These are phyloP conservation scores for Kwoniella sp. DNA, from an alignment of 768 basidiomycete genomes.

Conservation along the genomic window DNA sequence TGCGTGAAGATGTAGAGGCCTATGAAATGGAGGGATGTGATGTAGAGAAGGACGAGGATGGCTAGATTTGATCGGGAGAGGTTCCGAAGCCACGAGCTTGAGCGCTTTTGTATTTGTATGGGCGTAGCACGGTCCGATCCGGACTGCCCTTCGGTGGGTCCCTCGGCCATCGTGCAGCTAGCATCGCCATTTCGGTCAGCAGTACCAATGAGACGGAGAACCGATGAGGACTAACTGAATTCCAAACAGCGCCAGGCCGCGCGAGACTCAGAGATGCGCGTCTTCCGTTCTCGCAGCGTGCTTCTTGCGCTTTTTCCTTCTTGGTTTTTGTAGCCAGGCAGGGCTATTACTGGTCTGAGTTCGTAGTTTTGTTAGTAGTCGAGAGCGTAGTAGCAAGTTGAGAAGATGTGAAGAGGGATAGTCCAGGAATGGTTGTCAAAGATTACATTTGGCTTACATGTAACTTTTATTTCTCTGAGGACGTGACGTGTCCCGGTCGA, in stretches of 20 bases:
- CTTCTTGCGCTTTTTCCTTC: neutral
- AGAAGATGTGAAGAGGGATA: too few relatives aligned
- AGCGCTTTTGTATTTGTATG: neutral
- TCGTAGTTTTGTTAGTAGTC: neutral
- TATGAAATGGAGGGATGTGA: slow-evolving; percentile 69
- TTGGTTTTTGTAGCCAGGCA: neutral
- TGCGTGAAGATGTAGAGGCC: slow-evolving; percentile 87
- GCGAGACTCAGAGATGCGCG: neutral
- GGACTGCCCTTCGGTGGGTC: neutral
- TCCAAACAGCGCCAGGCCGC: neutral
- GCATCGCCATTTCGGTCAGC: too few relatives aligned
- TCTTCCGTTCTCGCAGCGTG: neutral
- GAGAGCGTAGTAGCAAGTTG: too few relatives aligned
- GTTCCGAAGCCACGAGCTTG: slow-evolving; percentile 26
- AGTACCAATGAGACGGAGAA: too few relatives aligned
- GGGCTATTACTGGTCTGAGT: neutral
- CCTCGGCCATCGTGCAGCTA: neutral
- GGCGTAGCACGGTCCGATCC: too few relatives aligned
- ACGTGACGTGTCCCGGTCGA: neutral
- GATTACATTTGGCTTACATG: neutral
- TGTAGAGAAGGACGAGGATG: slow-evolving; percentile 48
- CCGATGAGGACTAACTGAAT: neutral
- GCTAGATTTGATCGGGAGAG: slow-evolving; percentile 49
- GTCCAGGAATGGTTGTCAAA: too few relatives aligned
- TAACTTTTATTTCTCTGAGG: neutral